These are phyloP conservation scores for Coniferiporia sulphurascens DNA, from an alignment of 1,284 basidiomycete species.

Conservation along the genomic window DNA sequence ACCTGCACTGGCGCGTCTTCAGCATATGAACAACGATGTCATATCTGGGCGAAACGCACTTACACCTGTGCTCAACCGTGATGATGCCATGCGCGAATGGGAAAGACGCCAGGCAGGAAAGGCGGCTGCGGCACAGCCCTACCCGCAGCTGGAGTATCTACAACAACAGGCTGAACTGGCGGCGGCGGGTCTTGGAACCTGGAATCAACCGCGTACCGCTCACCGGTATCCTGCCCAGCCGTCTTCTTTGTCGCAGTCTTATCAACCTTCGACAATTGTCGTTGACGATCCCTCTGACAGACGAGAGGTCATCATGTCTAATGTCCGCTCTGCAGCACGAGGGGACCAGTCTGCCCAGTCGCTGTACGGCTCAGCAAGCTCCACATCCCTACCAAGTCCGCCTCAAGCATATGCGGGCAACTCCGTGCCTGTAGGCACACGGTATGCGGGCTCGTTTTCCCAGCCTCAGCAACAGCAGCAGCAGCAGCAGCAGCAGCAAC, in stretches of 20 bases:
- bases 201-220: slow-evolving; percentile 36
- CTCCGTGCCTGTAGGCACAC: slow-evolving; percentile 47
- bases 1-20: slow-evolving; percentile 82
- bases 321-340: slow-evolving; percentile 63
- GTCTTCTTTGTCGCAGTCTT: slow-evolving; percentile 67
- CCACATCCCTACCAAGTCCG: slow-evolving; percentile 58
- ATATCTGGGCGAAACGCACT: slow-evolving; percentile 77
- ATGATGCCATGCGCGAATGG: slow-evolving; percentile 89
- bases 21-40: slow-evolving; percentile 85
- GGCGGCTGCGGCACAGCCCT: slow-evolving; percentile 58
- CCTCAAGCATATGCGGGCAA: slow-evolving; percentile 61
- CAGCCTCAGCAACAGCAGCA: slow-evolving; percentile 27
- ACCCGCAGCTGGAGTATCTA: slow-evolving; percentile 83
- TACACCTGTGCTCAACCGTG: slow-evolving; percentile 85
- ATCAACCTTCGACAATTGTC: slow-evolving; percentile 46
- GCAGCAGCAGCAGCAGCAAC: slow-evolving; percentile 21
- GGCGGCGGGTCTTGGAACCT: slow-evolving; percentile 51
- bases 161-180: slow-evolving; percentile 90
- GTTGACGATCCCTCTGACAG: slow-evolving; percentile 63
- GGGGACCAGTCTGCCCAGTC: slow-evolving; percentile 37
- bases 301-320: slow-evolving; percentile 68
- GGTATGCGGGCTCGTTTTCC: slow-evolving; percentile 51
- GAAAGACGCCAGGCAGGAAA: slow-evolving; percentile 75
- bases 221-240: slow-evolving; percentile 54
- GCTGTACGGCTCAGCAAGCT: slow-evolving; percentile 41